Base-by-base conservation (phyloP, 2,329 filamentous ascomycete species). In the Paecilomyces formosus region DNA sequence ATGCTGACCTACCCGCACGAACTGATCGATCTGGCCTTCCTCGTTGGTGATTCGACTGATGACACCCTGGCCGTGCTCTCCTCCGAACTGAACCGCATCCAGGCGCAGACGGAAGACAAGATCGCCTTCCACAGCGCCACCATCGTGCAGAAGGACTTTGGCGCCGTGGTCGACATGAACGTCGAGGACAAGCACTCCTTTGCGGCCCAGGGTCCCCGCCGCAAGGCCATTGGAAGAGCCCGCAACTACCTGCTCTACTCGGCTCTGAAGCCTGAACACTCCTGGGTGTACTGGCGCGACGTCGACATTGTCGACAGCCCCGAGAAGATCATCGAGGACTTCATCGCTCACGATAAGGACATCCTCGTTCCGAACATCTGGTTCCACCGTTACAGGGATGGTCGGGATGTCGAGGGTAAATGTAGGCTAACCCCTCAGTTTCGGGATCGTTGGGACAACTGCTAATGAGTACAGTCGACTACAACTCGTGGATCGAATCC, bases 211-310 rank as follows among this genome's bases (percentile, higher is more conserved):
- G 94, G 88, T 1, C 92, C 93, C 5, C 85, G 94, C 63, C 86
- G 94, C 64, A 97, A 93, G 78, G 86, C 88, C 35, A 92, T 99
- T 84, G 94, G 89, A 53, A 86, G 83, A 65, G 94, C 94, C 28
- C 85, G 94, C 66, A 99, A 99, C 74, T 99, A 96, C 74, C 81
- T 99, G 21, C 84, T 99, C 1, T 85, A 86, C 31, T 82, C 90
- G 0, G 88, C 94, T 2, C 72, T 99, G 68, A 96, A 95, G 78
- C 86, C 92, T 0, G 92, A 97, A 61, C 94, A 99, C 72, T 93
- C 92, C 8, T 99, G 94, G 94, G 92, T 97, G 8, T 97, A 97
- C 75, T 99, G 94, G 94, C 86, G 94, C 60, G 94, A 99, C 73
- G 92, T 96, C 55, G 94, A 99, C 74, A 97, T 99, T 66, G 86